These are phyloP conservation scores for Pyrenochaeta sp. DNA, from an alignment of 2,329 filamentous ascomycete genomes.

Conservation along the genomic window DNA sequence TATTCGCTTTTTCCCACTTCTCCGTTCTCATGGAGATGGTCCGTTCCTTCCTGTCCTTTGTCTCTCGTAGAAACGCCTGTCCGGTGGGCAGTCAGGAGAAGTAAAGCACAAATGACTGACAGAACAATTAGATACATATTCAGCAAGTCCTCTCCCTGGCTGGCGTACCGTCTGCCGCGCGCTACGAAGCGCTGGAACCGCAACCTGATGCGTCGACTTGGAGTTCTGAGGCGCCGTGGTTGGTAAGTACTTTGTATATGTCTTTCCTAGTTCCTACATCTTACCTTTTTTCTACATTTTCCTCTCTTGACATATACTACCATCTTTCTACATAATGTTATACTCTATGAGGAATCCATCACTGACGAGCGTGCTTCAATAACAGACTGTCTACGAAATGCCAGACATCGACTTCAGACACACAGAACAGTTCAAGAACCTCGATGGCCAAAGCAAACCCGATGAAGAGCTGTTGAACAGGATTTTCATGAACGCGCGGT, in stretches of 20 bases:
- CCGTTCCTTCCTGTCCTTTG: no score
- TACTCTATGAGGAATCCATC: not conserved
- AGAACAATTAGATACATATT: constrained; percentile 15
- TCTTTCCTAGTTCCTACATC: no score
- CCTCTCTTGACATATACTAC: no score
- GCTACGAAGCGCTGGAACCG: constrained; percentile 29
- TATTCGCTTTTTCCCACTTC: no score
- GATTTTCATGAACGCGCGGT: constrained; percentile 34
- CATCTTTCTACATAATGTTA: no score
- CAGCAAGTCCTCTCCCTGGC: constrained; percentile 29
- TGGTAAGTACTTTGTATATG: no score
- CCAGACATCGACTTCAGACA: constrained; percentile 27
- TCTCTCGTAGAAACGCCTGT: no score
- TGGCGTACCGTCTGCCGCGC: constrained; percentile 30
- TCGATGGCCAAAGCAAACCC: constrained; percentile 33
- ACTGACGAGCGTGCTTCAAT: not conserved
- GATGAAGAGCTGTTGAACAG: constrained; percentile 21
- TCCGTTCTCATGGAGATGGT: no score
- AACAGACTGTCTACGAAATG: constrained; percentile 34
- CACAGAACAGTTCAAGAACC: constrained; percentile 26
- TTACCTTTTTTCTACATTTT: no score
- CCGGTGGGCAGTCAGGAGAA: no score
- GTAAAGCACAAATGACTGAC: not conserved
- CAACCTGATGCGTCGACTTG: constrained; percentile 7
- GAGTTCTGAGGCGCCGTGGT: constrained; percentile 24